These are phyloP conservation scores for Exophiala dermatitidis DNA, from an alignment of 2,329 filamentous ascomycete species.

Conservation along the genomic window DNA sequence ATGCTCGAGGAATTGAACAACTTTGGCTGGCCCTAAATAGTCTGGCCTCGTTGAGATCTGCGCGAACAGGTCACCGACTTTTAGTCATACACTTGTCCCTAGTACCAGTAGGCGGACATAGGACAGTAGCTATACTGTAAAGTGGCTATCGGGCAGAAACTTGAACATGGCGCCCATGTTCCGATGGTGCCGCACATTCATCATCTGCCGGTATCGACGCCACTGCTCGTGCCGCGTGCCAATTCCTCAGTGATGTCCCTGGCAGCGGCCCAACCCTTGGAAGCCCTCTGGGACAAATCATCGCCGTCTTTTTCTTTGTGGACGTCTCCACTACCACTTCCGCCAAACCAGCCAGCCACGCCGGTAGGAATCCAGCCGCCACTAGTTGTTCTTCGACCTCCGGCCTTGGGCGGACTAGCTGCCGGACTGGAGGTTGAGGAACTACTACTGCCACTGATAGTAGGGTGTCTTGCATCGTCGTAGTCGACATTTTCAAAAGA, in stretches of 20 bases:
- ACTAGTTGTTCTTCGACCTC: conserved; percentile 20
- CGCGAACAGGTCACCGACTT: no score
- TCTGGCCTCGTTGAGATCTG: no score
- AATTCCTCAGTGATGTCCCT: conserved; percentile 26
- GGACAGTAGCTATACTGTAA: no score
- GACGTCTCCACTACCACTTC: conserved; percentile 11
- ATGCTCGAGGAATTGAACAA: no score
- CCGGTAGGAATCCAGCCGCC: conserved; percentile 22
- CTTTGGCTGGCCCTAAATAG: no score
- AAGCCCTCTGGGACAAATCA: conserved; percentile 1
- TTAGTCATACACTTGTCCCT: no score
- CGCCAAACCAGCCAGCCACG: conserved; percentile 22
- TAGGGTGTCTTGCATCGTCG: conserved; percentile 54
- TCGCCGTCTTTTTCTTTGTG: conserved; percentile 5
- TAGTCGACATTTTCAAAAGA: conserved; percentile 87
- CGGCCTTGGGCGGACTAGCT: conserved; percentile 5
- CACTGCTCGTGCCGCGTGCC: conserved; percentile 10
- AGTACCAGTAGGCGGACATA: no score
- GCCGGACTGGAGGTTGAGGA: conserved; percentile 5
- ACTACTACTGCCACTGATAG: neutral
- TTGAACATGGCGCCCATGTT: no score
- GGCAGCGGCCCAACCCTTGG: conserved; percentile 20
- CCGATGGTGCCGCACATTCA: neutral
- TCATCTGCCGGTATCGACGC: conserved; percentile 12
- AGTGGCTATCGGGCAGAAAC: no score